Percentiles rank a stretch among this genome's conserved stretches.
Conservation (phyloP, 1,284 basidiomycete species). For the Rhizoctonia solani region DNA sequence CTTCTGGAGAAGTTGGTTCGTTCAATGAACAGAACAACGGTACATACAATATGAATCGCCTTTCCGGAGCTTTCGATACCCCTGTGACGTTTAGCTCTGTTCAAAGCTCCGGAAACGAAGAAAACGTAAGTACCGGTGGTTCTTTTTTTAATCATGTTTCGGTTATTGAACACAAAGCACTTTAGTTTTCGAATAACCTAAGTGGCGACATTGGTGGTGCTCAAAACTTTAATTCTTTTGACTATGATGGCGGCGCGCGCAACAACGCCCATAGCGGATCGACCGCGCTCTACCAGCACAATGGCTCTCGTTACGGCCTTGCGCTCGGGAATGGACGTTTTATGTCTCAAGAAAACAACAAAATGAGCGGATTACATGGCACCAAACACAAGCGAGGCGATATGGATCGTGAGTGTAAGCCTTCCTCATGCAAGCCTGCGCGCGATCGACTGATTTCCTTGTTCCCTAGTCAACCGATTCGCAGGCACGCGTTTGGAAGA, state of each 20-base stretch:
- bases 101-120: constrained; percentile 4
- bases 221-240: constrained; percentile 51
- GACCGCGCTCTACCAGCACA: constrained; percentile 78
- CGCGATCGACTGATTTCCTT: not conserved
- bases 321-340: constrained; percentile 50
- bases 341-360: constrained; percentile 54
- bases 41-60: constrained; percentile 24
- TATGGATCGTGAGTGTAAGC: constrained; percentile 82
- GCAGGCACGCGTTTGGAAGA: constrained; percentile 95
- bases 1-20: constrained; percentile 5
- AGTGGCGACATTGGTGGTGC: constrained; percentile 52
- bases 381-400: constrained; percentile 93
- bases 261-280: constrained; percentile 60
- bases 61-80: constrained; percentile 8
- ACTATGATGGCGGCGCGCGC: constrained; percentile 55
- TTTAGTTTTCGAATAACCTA: constrained; percentile 12
- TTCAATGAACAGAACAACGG: constrained; percentile 14
- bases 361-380: constrained; percentile 87
- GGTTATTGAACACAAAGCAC: too few species aligned
- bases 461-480: constrained; percentile 81
- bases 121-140: constrained; percentile 1
- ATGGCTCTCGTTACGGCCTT: constrained; percentile 74
- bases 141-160: not conserved
- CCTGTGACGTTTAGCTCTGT: constrained; percentile 23
- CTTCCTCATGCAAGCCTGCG: constrained; percentile 10